Percentiles rank a stretch among this genome's conserved stretches.
Evolutionary conservation across 2,329 filamentous ascomycete genomes (phyloP).

Genomic region (Aspergillus eucalypticola): DNA sequence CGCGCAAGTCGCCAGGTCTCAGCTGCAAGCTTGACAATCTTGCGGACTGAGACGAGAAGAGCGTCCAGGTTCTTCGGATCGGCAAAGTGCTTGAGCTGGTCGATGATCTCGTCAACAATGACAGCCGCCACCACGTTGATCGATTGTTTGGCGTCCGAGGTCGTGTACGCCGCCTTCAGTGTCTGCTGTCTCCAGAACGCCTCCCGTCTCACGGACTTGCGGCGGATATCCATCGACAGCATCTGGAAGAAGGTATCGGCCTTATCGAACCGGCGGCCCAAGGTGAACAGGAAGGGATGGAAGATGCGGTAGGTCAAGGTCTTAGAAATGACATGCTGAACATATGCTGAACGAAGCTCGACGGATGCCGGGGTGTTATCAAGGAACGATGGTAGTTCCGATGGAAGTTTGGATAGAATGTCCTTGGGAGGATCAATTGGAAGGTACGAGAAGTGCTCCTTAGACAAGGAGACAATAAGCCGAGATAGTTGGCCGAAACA

Average conservation of each 20-base stretch:
- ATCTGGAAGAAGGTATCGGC: constrained; percentile 58
- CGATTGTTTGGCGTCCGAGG: constrained; percentile 57
- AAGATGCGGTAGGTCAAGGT: constrained; percentile 59
- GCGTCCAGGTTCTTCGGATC: constrained; percentile 53
- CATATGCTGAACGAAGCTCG: constrained; percentile 55
- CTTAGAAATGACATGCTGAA: constrained; percentile 58
- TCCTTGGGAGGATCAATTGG: constrained; percentile 54
- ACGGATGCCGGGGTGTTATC: constrained; percentile 54
- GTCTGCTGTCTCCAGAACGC: constrained; percentile 61
- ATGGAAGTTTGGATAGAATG: constrained; percentile 53
- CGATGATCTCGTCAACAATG: constrained; percentile 59
- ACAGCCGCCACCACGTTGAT: constrained; percentile 57
- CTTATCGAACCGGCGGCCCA: constrained; percentile 56
- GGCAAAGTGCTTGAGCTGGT: constrained; percentile 55
- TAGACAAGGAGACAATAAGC: constrained; percentile 54
- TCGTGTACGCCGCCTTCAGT: constrained; percentile 58
- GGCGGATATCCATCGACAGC: constrained; percentile 57
- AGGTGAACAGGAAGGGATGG: constrained; percentile 59
- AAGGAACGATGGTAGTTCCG: constrained; percentile 56
- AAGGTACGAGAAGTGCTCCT: constrained; percentile 54
- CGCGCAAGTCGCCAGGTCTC: constrained; percentile 61
- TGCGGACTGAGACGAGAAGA: constrained; percentile 53
- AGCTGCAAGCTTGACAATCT: constrained; percentile 59
- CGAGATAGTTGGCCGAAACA: constrained; percentile 54
- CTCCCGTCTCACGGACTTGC: constrained; percentile 58